Conservation (phyloP, 2,329 filamentous ascomycete species). For the Ophiostoma himal-ulmi region DNA sequence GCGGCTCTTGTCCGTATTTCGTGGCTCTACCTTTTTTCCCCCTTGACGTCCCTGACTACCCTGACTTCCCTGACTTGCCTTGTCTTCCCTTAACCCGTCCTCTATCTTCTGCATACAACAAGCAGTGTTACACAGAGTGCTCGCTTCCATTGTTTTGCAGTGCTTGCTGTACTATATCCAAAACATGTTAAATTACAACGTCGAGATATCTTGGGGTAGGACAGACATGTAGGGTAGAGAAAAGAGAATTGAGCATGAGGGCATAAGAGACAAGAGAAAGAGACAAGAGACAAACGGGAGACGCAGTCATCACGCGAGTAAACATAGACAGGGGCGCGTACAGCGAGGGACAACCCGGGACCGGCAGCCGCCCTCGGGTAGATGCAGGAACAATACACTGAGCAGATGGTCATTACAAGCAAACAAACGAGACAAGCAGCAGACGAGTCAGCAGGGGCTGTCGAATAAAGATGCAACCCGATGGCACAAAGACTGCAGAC, state of each 20-base stretch:
- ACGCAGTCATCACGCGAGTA: background rate
- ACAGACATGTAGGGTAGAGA: background rate
- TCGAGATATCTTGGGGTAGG: background rate
- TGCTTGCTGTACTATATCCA: background rate
- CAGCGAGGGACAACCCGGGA: constrained; percentile 3
- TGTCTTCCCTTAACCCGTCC: too few species aligned
- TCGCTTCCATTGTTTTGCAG: background rate
- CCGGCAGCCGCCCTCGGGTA: constrained; percentile 16
- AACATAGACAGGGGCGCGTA: background rate
- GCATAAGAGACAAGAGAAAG: background rate
- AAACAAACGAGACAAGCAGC: background rate
- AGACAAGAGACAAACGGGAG: background rate
- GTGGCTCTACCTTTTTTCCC: background rate
- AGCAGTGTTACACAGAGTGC: background rate
- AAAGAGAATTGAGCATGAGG: too few species aligned
- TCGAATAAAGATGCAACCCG: background rate
- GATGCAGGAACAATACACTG: constrained; percentile 17
- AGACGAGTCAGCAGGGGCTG: background rate
- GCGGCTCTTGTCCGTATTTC: background rate
- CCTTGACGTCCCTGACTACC: too few species aligned
- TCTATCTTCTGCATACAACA: too few species aligned
- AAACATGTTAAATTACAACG: background rate
- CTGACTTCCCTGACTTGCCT: too few species aligned
- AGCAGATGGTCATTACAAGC: too few species aligned
- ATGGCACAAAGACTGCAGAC: background rate